Base-by-base conservation (phyloP, 148 eudicot genomes). In the Nyssa sinensis region DNA sequence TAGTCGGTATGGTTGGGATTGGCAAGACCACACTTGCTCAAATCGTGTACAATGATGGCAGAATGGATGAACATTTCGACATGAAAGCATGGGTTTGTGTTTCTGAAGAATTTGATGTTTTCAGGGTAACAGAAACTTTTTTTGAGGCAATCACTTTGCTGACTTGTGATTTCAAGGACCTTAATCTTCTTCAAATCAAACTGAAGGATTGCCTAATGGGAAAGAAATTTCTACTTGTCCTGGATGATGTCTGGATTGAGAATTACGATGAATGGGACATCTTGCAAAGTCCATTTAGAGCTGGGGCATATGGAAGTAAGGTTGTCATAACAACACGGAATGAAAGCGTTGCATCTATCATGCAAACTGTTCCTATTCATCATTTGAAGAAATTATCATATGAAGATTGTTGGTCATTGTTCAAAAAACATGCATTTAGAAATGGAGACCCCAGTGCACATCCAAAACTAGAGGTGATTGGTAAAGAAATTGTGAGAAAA, bases 241-340 rank as follows among this genome's bases (percentile, higher is more conserved):
- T 77, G 33, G 80, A 77, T 71, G 80, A 71, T 71, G 71, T 77
- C 0, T 64, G 69, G 80, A 41, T n/a, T n/a, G n/a, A n/a, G n/a
- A n/a, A n/a, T n/a, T n/a, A n/a, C n/a, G n/a, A n/a, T n/a, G n/a
- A n/a, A 57, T 77, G 71, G 75, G 47, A 37, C 0, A 0, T 0
- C 12, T 65, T 77, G 27, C 2, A 3, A 0, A 0, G 0, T 27
- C 71, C 75, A 23, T 65, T 77, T 10, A 64, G 1, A 28, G 13
- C 2, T 21, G n/a, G 75, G 19, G 75, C 62, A 29, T 14, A 3
- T 0, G 71, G 71, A 25, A 33, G 69, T 9, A 34, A 17, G 16
- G 53, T 77, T 9, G 19, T 77, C 0, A 25, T 62, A 0, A 77
- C 80, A 0, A 51, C 75, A 8, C 33, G 65, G 8, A 24, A 58